Percentiles rank a stretch among this genome's conserved stretches.
phyloP scores from a whole-genome alignment of 2,329 filamentous ascomycete genomes.

The Clonostachys rosea region DNA sequence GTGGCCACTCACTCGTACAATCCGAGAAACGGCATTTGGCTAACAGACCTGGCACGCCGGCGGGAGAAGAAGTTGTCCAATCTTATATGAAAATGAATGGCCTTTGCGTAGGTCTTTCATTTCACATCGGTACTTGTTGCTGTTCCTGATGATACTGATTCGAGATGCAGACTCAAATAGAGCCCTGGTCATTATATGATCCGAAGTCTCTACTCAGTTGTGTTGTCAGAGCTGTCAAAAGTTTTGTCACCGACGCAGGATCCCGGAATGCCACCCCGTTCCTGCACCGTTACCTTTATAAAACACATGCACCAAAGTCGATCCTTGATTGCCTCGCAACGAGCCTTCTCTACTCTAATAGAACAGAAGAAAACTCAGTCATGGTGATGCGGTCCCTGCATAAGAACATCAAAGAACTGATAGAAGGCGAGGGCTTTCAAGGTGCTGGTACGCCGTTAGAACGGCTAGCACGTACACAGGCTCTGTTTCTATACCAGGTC shows the following conservation, averaged over 20 bases:
- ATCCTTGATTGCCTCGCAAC: conserved; percentile 22
- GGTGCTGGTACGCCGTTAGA: conserved; percentile 11
- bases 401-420: background rate
- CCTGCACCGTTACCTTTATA: conserved; percentile 19
- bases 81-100: background rate
- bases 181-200: conserved; percentile 19
- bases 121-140: too few species aligned
- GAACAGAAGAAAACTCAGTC: conserved; percentile 15
- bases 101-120: background rate
- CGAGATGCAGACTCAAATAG: conserved; percentile 7
- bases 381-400: conserved; percentile 19
- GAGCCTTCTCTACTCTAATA: conserved; percentile 18
- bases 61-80: background rate
- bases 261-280: conserved; percentile 17
- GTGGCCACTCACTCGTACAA: background rate
- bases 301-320: conserved; percentile 12
- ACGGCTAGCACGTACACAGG: conserved; percentile 36
- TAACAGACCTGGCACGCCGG: background rate
- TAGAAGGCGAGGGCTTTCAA: background rate
- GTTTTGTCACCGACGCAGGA: conserved; percentile 15
- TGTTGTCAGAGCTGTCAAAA: conserved; percentile 15
- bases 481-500: conserved; percentile 43
- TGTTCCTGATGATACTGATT: too few species aligned
- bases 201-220: conserved; percentile 14
- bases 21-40: background rate